Evolutionary conservation across 192 early-diverging fungal species (phyloP).

Genomic region (Spizellomyces punctatus): DNA sequence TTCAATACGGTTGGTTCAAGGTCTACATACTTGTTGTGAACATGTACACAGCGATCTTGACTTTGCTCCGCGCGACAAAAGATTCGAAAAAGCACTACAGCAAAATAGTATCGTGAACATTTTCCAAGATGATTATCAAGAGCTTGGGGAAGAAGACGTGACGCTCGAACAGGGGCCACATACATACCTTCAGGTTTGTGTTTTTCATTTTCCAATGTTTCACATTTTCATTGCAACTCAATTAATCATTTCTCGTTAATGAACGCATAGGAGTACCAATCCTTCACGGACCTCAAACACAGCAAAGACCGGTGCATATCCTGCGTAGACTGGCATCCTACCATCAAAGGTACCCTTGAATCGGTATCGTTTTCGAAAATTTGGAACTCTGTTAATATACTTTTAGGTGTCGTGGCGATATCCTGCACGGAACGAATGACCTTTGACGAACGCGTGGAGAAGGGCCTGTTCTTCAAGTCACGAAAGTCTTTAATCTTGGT

Average conservation of each 20-base stretch:
- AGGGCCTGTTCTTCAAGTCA: slow-evolving; percentile 41
- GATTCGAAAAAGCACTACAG: slow-evolving; percentile 59
- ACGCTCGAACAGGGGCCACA: slow-evolving; percentile 60
- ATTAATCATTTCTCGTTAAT: background rate
- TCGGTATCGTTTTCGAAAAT: background rate
- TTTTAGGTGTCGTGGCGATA: slow-evolving; percentile 55
- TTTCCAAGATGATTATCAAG: slow-evolving; percentile 56
- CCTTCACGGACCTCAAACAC: slow-evolving; percentile 63
- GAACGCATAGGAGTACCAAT: slow-evolving; percentile 61
- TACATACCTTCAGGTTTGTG: slow-evolving; percentile 47
- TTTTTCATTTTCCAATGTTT: background rate
- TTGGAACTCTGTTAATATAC: background rate
- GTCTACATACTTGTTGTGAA: no score
- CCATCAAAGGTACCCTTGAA: slow-evolving; percentile 37
- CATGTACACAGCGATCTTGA: background rate
- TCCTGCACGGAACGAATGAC: slow-evolving; percentile 54
- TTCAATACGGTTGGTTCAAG: slow-evolving; percentile 29
- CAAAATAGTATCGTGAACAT: slow-evolving; percentile 63
- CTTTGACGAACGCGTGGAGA: slow-evolving; percentile 58
- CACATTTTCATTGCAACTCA: background rate
- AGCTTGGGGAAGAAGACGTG: slow-evolving; percentile 62
- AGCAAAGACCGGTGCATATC: slow-evolving; percentile 65
- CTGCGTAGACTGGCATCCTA: slow-evolving; percentile 67
- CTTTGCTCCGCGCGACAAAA: slow-evolving; percentile 1
- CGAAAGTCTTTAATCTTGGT: slow-evolving; percentile 57